These are phyloP conservation scores for Podila horticola DNA, from an alignment of 192 early-diverging fungal genomes.

Conservation along the genomic window DNA sequence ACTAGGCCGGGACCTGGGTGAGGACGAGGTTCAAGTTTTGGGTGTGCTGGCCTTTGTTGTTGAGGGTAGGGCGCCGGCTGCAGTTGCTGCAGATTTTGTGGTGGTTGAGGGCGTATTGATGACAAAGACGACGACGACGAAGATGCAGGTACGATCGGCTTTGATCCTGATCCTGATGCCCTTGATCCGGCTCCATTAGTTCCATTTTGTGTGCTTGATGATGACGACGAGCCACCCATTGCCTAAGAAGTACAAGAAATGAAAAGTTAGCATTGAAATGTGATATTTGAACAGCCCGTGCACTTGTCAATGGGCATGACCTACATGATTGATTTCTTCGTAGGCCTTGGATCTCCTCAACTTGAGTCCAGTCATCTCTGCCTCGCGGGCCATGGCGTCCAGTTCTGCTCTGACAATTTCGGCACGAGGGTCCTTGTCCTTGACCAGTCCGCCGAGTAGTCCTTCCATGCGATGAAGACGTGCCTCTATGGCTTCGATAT, in stretches of 20 bases:
- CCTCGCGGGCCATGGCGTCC: slow-evolving; percentile 51
- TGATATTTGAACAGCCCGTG: not conserved
- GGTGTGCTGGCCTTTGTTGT: not conserved
- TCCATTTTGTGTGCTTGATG: not conserved
- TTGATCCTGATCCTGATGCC: not conserved
- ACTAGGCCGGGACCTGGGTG: not conserved
- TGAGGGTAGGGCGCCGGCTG: slow-evolving; percentile 1
- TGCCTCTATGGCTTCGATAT: slow-evolving; percentile 86
- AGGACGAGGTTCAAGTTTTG: slow-evolving; percentile 1
- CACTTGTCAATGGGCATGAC: not conserved
- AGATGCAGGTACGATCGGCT: not conserved
- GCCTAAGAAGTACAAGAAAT: slow-evolving; percentile 1
- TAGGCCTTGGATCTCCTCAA: slow-evolving; percentile 45
- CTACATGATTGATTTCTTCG: slow-evolving; percentile 41
- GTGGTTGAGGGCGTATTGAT: not conserved
- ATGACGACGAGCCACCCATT: not conserved
- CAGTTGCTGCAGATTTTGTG: not conserved
- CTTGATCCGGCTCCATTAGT: not conserved
- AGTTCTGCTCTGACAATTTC: slow-evolving; percentile 54
- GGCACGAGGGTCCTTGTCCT: slow-evolving; percentile 59
- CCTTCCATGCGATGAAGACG: slow-evolving; percentile 77
- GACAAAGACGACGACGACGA: not conserved
- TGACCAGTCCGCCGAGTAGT: slow-evolving; percentile 65
- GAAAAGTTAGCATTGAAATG: not conserved
- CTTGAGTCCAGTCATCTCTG: slow-evolving; percentile 53